A percentile compares a stretch with the other conserved stretches of the same genome.
Evolutionary conservation across 139 green algal genomes (phyloP).

Genomic region (Micromonas commoda): DNA sequence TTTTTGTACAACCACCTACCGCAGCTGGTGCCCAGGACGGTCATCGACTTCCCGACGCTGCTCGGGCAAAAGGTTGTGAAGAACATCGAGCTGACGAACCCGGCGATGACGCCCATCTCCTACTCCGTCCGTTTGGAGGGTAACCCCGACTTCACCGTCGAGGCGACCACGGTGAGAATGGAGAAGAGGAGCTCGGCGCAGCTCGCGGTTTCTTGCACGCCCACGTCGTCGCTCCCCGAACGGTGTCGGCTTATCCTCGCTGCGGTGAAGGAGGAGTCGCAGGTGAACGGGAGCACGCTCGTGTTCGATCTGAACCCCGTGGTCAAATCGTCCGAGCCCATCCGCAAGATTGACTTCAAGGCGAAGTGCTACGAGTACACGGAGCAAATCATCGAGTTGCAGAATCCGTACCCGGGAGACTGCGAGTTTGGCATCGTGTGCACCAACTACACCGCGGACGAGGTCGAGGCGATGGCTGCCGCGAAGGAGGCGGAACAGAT

Average conservation of each 20-base stretch:
- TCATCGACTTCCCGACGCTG: slow-evolving; percentile 54
- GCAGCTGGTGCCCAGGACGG: slow-evolving; percentile 54
- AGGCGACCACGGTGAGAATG: slow-evolving; percentile 44
- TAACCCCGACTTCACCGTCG: slow-evolving; percentile 54
- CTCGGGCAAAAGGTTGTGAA: slow-evolving; percentile 55
- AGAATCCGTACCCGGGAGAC: slow-evolving; percentile 63
- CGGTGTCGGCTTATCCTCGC: slow-evolving; percentile 32
- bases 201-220: slow-evolving; percentile 38
- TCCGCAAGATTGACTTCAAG: slow-evolving; percentile 55
- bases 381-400: slow-evolving; percentile 23
- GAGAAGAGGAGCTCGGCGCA: slow-evolving; percentile 45
- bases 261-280: slow-evolving; percentile 27
- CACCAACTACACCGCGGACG: not conserved
- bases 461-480: not conserved
- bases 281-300: slow-evolving; percentile 53
- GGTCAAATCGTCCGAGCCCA: slow-evolving; percentile 44
- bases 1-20: slow-evolving; percentile 51
- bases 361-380: slow-evolving; percentile 16
- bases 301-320: slow-evolving; percentile 56
- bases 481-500: not conserved
- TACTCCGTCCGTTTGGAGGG: slow-evolving; percentile 64
- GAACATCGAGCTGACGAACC: slow-evolving; percentile 66
- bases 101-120: slow-evolving; percentile 46
- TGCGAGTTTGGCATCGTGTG: slow-evolving; percentile 51
- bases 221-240: slow-evolving; percentile 40